Conservation (phyloP, 192 early-diverging fungal genomes). For the Powellomyces hirtus region DNA sequence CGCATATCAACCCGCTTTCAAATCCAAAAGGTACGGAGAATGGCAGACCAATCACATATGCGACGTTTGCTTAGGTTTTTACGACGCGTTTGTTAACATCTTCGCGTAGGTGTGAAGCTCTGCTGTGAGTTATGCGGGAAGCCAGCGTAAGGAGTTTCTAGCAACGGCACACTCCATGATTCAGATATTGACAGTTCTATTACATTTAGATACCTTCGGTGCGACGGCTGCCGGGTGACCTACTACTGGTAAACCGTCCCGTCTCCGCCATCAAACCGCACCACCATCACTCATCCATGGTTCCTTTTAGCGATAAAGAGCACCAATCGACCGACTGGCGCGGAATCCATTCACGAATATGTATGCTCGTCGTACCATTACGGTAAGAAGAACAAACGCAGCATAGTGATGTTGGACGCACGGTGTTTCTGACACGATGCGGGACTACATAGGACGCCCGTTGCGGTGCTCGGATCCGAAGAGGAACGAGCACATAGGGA, state of each 20-base stretch:
- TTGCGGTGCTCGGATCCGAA: conserved; percentile 53
- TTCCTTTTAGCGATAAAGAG: conserved; percentile 44
- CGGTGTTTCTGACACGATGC: neutral
- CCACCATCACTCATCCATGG: neutral
- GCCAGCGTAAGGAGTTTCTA: conserved; percentile 35
- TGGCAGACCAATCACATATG: neutral
- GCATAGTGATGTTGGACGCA: neutral
- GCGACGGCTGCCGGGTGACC: conserved; percentile 56
- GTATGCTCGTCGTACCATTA: conserved; percentile 44
- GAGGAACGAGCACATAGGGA: conserved; percentile 51
- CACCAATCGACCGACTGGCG: conserved; percentile 48
- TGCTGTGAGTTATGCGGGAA: conserved; percentile 57
- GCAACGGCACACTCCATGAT: neutral
- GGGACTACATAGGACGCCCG: conserved; percentile 38
- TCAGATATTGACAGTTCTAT: neutral
- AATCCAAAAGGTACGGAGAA: conserved; percentile 55
- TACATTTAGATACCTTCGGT: conserved; percentile 44
- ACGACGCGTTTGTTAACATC: neutral
- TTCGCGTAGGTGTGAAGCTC: conserved; percentile 43
- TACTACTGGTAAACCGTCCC: conserved; percentile 47
- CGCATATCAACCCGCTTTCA: conserved; percentile 55
- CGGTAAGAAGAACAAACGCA: conserved; percentile 26
- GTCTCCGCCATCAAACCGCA: neutral
- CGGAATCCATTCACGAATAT: conserved; percentile 58
- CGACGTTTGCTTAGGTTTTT: neutral